Evolutionary conservation across 192 early-diverging fungal genomes (phyloP), one percentile per base, ranked within the genome.

Genomic region (Rhizoclosmatium globosum): DNA sequence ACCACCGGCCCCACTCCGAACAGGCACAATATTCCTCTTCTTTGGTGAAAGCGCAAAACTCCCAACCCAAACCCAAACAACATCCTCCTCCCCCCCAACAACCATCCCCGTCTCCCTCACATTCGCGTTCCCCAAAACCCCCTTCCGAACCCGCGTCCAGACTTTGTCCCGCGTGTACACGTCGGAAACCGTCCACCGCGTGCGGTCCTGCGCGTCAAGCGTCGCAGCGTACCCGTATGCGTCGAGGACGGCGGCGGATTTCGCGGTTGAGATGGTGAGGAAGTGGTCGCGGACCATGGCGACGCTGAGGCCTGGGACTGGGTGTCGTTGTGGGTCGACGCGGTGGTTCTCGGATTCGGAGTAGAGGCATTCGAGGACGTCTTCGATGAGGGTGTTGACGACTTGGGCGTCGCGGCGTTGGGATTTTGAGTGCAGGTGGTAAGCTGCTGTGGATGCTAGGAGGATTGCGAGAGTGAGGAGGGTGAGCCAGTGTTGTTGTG

Each of bases 1-100:
- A 68, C 66, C 44, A 48, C 61, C 62, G 2, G 1, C 62, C 6
- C 47, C 56, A 48, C 53, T 21, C 60, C 47, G 41, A 19, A 4
- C 2, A 21, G n/a, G 50, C 7, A 72, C 72, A 23, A 66, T 81
- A 23, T 64, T 50, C 73, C 85, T 78, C 77, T 71, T 87, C 53
- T 64, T 74, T 15, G 88, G 88, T 41, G 76, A 80, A 68, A 89
- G 66, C 4, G 86, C 86, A 67, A 65, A 58, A 71, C 82, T 78
- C 19, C 88, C 88, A 82, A 89, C 85, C 88, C 88, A 89, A 65
- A 83, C 77, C 88, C 88, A 89, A 2, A 85, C 80, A 41, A 56
- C 47, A 62, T 87, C 84, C 64, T 58, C 23, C 74, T 86, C 84
- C 4, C 86, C 86, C 11, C 67, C 23, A 6, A 84, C 43, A 38